Percentiles rank a stretch among this genome's conserved stretches.
Conservation (phyloP, 2,329 filamentous ascomycete species). For the Claviceps quebecensis region DNA sequence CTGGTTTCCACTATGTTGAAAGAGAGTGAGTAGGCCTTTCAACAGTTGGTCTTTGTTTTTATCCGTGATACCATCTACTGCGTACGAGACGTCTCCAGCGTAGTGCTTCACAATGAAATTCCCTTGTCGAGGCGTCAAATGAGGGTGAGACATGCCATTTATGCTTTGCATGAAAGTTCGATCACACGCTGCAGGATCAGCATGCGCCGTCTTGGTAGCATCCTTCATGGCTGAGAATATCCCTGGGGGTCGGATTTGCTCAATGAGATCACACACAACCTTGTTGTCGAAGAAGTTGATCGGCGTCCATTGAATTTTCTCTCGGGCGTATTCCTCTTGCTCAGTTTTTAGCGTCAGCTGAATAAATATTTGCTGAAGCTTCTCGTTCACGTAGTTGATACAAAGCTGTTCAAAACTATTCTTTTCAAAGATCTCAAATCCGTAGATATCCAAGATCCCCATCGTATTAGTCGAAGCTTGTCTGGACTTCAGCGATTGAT, state of each 20-base stretch:
- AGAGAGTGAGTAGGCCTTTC: constrained; percentile 82
- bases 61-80: constrained; percentile 91
- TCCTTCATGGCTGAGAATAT: constrained; percentile 95
- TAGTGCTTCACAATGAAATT: constrained; percentile 99
- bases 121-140: constrained; percentile 82
- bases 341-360: constrained; percentile 92
- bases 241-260: constrained; percentile 77
- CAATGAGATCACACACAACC: constrained; percentile 92
- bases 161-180: constrained; percentile 90
- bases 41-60: constrained; percentile 98
- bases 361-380: constrained; percentile 97
- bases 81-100: constrained; percentile 90
- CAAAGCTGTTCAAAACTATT: constrained; percentile 98
- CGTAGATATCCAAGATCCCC: constrained; percentile 96
- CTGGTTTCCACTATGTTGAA: constrained; percentile 66
- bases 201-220: constrained; percentile 95
- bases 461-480: constrained; percentile 70
- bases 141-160: constrained; percentile 80
- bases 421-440: constrained; percentile 98
- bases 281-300: constrained; percentile 99
- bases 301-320: constrained; percentile 96
- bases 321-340: constrained; percentile 90
- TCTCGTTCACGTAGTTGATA: constrained; percentile 99
- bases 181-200: constrained; percentile 86
- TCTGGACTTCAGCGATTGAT: constrained; percentile 70